Conservation (phyloP, 768 basidiomycete genomes). For the Crepidotus variabilis region DNA sequence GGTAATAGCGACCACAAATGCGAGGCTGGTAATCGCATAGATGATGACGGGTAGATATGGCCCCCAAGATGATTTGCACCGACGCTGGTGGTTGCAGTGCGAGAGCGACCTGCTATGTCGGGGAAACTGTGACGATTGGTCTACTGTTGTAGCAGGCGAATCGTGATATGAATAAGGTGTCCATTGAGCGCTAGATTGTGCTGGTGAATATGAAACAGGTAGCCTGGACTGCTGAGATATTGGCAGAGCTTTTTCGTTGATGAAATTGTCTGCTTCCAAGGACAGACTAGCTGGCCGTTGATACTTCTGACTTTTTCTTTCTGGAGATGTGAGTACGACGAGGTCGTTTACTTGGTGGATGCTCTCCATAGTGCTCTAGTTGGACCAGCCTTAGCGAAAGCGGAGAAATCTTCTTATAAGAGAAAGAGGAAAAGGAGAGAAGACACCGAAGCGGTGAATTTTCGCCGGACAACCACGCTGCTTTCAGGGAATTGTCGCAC, state of each 20-base stretch:
- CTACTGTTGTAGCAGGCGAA: slow-evolving; percentile 5
- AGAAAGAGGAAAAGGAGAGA: slow-evolving; percentile 15
- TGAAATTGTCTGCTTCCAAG: background rate
- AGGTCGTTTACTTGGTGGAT: slow-evolving; percentile 17
- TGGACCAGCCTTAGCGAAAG: slow-evolving; percentile 26
- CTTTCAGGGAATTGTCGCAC: slow-evolving; percentile 5
- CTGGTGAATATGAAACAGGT: slow-evolving; percentile 20
- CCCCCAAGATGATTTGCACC: slow-evolving; percentile 52
- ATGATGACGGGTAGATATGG: slow-evolving; percentile 77
- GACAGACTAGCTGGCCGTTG: slow-evolving; percentile 11
- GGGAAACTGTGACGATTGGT: slow-evolving; percentile 7
- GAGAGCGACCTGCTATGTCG: background rate
- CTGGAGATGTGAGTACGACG: slow-evolving; percentile 23
- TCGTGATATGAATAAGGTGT: slow-evolving; percentile 16
- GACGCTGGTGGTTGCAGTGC: slow-evolving; percentile 30
- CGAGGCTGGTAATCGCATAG: slow-evolving; percentile 74
- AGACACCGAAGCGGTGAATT: slow-evolving; percentile 15
- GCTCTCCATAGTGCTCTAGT: slow-evolving; percentile 25
- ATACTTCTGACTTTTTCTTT: slow-evolving; percentile 12
- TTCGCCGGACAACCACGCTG: slow-evolving; percentile 2
- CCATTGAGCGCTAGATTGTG: slow-evolving; percentile 18
- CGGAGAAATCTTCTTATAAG: background rate
- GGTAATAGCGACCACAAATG: slow-evolving; percentile 76
- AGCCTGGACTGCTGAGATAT: slow-evolving; percentile 16
- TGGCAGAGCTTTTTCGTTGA: slow-evolving; percentile 17